Base-by-base conservation (phyloP, 352 stramenopile genomes). In the Pythium sp. region DNA sequence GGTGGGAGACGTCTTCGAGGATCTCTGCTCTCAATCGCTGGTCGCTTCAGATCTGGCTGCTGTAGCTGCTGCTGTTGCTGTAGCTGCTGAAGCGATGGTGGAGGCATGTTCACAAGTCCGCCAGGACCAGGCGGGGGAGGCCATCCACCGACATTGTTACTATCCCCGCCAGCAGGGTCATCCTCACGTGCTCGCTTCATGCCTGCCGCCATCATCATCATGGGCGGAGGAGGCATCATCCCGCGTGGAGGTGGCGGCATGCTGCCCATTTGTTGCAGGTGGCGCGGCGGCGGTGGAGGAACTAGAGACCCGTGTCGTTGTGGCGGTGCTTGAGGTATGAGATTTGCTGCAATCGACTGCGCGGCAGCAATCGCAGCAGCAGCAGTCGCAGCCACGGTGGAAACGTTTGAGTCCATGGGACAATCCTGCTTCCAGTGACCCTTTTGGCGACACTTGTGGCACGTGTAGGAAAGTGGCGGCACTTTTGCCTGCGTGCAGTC, bases 381-480 rank as follows among this genome's bases (percentile, higher is more conserved):
- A 68, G 79, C 76, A 66, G 77, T 79, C 36, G 82, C 79, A 34
- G 72, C 70, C 2, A 71, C 80, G 11, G 86, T 79, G 6, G 73
- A 79, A 36, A 83, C 76, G 58, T 84, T 86, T 18, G 76, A 68
- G 65, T 95, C 87, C 77, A 93, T 84, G 1, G 87, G 87, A 46
- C 87, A 95, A 62, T 95, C 87, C 62, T 94, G 86, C 72, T 95
- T 95, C 87, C 87, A 95, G 64, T 95, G 87, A 28, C 87, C 87
- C 63, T 95, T 95, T 62, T 95, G 87, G 3, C 87, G 86, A 26
- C 87, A 95, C 62, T 94, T 94, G 77, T 95, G 87, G 71, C 87
- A 95, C 51, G 85, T 92, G 67, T 95, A 95, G 47, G 79, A 88
- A 58, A 80, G 72, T 26, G 87, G 87, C 4, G 87, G 87, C 38